A percentile compares a stretch with the other conserved stretches of the same genome.
Conservation (phyloP, 2,329 filamentous ascomycete genomes). For the Diaporthe eres region DNA sequence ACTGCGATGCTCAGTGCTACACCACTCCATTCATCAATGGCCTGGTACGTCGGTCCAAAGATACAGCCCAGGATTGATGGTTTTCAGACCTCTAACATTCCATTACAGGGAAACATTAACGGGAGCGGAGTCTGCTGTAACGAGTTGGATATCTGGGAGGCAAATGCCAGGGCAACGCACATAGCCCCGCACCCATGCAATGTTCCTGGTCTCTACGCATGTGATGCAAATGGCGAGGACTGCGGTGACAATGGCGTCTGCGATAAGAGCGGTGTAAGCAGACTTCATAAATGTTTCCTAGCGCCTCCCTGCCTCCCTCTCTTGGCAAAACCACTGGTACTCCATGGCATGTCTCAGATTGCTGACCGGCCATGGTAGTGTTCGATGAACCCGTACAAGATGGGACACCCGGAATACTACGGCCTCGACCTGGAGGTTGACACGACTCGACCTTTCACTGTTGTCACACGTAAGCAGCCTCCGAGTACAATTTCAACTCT, state of each 20-base stretch:
- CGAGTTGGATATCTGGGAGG: constrained; percentile 79
- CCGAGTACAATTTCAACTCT: neutral
- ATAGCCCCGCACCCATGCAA: constrained; percentile 73
- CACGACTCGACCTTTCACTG: constrained; percentile 56
- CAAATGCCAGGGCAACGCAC: constrained; percentile 70
- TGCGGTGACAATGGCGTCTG: constrained; percentile 50
- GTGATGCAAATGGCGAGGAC: constrained; percentile 50
- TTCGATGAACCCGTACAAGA: constrained; percentile 52
- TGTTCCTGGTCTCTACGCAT: constrained; percentile 56
- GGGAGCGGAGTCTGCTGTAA: constrained; percentile 74
- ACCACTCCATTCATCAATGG: constrained; percentile 62
- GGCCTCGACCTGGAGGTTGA: constrained; percentile 54
- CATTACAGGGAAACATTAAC: constrained; percentile 65
- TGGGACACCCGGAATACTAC: constrained; percentile 49
- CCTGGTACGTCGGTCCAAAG: constrained; percentile 56
- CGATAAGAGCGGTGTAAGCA: constrained; percentile 50
- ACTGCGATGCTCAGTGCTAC: constrained; percentile 71
- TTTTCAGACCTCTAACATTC: constrained; percentile 40
- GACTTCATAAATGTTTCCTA: neutral
- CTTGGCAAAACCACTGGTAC: neutral
- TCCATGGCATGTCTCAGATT: neutral
- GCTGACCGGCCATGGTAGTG: constrained; percentile 44
- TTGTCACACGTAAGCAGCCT: constrained; percentile 57
- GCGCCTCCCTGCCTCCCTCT: neutral
- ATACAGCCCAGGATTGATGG: constrained; percentile 35